A percentile compares a stretch with the other conserved stretches of the same genome.
phyloP scores from a whole-genome alignment of 129 eudicot species.

The Apium graveolens region DNA sequence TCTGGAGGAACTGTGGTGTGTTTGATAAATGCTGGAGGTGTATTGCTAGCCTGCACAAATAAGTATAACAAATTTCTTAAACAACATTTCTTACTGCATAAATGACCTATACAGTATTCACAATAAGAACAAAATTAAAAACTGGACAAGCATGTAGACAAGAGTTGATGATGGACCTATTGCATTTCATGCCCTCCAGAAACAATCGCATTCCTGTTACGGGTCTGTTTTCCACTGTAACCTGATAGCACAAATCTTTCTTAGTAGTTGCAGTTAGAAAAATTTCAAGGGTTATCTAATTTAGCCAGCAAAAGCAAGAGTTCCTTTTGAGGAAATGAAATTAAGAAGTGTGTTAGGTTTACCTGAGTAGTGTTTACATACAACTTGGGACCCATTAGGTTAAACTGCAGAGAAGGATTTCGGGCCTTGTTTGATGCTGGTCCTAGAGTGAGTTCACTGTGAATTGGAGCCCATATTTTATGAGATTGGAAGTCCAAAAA shows the following conservation, averaged over 20 bases:
- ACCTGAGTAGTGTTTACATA: slow-evolving; percentile 82
- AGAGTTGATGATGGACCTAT: slow-evolving; percentile 34
- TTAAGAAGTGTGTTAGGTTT: not conserved
- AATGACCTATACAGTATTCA: not conserved
- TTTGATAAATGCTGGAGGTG: slow-evolving; percentile 73
- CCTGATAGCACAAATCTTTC: slow-evolving; percentile 29
- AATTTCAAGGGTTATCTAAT: not conserved
- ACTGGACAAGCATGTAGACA: not conserved
- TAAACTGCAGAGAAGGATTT: slow-evolving; percentile 54
- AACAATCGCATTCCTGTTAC: slow-evolving; percentile 81
- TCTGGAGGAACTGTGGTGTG: slow-evolving; percentile 48
- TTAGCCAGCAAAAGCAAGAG: not conserved
- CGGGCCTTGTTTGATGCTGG: slow-evolving; percentile 48
- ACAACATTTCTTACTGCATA: not conserved
- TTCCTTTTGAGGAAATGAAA: not conserved
- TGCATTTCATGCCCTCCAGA: slow-evolving; percentile 77
- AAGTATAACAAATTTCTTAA: not conserved
- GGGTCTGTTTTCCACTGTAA: slow-evolving; percentile 49
- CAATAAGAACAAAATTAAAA: not conserved
- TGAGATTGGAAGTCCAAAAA: slow-evolving; percentile 88
- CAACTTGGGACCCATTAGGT: slow-evolving; percentile 70
- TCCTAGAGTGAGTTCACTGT: slow-evolving; percentile 71
- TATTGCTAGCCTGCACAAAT: slow-evolving; percentile 54
- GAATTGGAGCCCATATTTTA: slow-evolving; percentile 81
- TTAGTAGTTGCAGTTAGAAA: not conserved